Percentiles rank a stretch among this genome's conserved stretches.
Evolutionary conservation across 768 basidiomycete species (phyloP).

Genomic region (Naematelia encephala): DNA sequence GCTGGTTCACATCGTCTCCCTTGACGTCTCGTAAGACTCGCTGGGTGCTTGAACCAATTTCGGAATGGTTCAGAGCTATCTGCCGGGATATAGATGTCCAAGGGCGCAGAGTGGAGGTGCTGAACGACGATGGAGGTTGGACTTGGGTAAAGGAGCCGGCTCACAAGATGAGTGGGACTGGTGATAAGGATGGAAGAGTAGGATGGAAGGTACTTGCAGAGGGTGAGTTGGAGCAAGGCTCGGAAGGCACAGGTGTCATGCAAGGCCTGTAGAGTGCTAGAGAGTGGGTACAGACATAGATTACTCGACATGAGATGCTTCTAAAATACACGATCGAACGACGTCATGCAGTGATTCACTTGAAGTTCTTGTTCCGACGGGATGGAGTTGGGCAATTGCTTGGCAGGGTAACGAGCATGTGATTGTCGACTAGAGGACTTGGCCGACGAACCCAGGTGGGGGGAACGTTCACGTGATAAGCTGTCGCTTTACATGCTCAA

Average conservation of each 20-base stretch:
- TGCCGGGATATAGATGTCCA: conserved; percentile 23
- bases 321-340: too few relatives aligned
- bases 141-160: conserved; percentile 1
- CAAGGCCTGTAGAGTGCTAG: conserved; percentile 29
- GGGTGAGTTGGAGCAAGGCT: conserved; percentile 22
- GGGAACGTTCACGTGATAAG: too few relatives aligned
- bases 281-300: not conserved
- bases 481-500: too few relatives aligned
- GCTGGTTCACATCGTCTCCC: conserved; percentile 48
- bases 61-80: conserved; percentile 37
- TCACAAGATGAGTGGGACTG: conserved; percentile 6
- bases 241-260: conserved; percentile 27
- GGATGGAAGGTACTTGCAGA: conserved; percentile 40
- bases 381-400: too few relatives aligned
- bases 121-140: conserved; percentile 2
- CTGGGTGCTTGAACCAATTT: conserved; percentile 43
- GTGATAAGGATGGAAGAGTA: conserved; percentile 8
- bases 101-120: conserved; percentile 6
- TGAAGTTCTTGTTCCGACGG: too few relatives aligned
- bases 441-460: too few relatives aligned
- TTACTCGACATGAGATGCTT: not conserved
- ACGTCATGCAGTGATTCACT: too few relatives aligned
- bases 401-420: too few relatives aligned
- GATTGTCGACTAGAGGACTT: too few relatives aligned
- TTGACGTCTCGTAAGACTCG: conserved; percentile 30